These are phyloP conservation scores for Claviceps sp. DNA, from an alignment of 2,329 filamentous ascomycete species.

Conservation along the genomic window DNA sequence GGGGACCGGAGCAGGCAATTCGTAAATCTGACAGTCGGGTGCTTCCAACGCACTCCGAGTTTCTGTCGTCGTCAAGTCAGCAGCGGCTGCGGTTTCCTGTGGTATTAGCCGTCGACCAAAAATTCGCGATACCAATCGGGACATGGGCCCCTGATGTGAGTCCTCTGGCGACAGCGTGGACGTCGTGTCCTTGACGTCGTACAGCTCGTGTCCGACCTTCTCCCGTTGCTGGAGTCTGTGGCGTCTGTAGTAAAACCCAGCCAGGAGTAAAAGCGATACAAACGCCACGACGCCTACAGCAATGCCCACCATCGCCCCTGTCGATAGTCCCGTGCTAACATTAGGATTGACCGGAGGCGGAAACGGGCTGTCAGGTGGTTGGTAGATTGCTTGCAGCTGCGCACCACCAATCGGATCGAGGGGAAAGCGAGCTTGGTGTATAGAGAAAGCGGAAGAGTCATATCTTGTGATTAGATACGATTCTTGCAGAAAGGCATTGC, in stretches of 20 bases:
- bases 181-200: constrained; percentile 24
- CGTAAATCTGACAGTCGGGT: constrained; percentile 35
- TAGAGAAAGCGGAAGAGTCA: constrained; percentile 36
- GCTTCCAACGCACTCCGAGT: constrained; percentile 19
- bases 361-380: constrained; percentile 32
- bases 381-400: constrained; percentile 28
- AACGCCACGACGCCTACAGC: constrained; percentile 27
- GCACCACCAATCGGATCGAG: constrained; percentile 24
- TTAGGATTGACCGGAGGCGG: constrained; percentile 21
- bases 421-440: constrained; percentile 44
- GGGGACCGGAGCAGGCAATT: constrained; percentile 31
- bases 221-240: constrained; percentile 20
- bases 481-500: constrained; percentile 58
- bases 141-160: constrained; percentile 13
- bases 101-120: constrained; percentile 21
- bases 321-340: constrained; percentile 19
- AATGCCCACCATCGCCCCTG: constrained; percentile 31
- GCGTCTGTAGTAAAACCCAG: constrained; percentile 21
- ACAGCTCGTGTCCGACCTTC: constrained; percentile 12
- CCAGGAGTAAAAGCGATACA: constrained; percentile 16
- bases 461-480: constrained; percentile 46
- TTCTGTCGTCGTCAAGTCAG: constrained; percentile 10
- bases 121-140: constrained; percentile 27
- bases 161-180: constrained; percentile 17
- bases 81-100: constrained; percentile 6